Percentiles rank a stretch among this genome's conserved stretches.
These are phyloP conservation scores for Dictyostelium brefeldianum DNA, from an alignment of 78 protist species.

Conservation along the genomic window DNA sequence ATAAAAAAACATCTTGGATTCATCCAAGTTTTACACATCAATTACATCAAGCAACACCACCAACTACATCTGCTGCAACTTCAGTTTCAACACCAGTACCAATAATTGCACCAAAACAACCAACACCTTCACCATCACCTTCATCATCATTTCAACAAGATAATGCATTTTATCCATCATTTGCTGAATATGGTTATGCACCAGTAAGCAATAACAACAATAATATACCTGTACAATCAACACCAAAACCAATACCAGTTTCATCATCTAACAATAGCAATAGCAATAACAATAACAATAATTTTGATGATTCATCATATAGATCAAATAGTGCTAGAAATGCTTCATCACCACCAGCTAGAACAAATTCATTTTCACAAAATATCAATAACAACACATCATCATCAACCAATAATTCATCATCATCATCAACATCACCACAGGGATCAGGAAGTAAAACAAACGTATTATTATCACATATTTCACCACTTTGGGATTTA, in stretches of 20 bases:
- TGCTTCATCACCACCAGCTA: conserved; percentile 28
- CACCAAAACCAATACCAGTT: conserved; percentile 18
- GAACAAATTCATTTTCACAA: not conserved
- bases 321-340: conserved; percentile 19
- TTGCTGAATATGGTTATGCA: conserved; percentile 56
- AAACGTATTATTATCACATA: conserved; percentile 51
- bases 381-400: not conserved
- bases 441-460: conserved; percentile 22
- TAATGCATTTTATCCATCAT: conserved; percentile 44
- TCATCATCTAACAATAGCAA: too few species aligned
- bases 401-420: not conserved
- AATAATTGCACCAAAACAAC: not conserved
- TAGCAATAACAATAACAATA: not conserved
- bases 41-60: conserved; percentile 33
- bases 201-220: not conserved
- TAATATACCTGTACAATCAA: conserved; percentile 13
- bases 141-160: conserved; percentile 5
- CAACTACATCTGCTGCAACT: not conserved
- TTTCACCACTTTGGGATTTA: conserved; percentile 68
- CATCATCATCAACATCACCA: not conserved
- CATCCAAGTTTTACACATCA: conserved; percentile 54
- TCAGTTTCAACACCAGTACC: conserved; percentile 28
- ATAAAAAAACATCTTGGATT: conserved; percentile 72
- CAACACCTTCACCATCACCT: not conserved
- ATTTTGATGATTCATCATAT: conserved; percentile 17